A percentile compares a stretch with the other conserved stretches of the same genome.
Conservation (phyloP, 2,329 filamentous ascomycete genomes). For the Stagonosporopsis rhizophila region DNA sequence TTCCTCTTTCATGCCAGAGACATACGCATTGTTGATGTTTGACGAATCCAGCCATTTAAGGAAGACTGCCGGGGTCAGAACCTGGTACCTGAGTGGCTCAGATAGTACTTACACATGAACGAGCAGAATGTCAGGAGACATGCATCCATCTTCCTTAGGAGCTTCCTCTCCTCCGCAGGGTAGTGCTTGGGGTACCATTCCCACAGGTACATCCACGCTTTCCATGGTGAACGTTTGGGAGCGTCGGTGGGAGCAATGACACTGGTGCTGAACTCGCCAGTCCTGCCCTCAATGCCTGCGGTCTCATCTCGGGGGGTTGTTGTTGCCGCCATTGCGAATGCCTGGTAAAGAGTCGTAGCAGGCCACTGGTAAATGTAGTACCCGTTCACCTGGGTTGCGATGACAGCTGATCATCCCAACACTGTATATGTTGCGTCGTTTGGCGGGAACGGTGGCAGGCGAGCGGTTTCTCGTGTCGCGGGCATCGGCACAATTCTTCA, state of each 20-base stretch:
- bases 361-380: slow-evolving; percentile 6
- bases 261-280: slow-evolving; percentile 34
- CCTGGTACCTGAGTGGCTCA: neutral
- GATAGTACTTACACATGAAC: slow-evolving; percentile 45
- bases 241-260: slow-evolving; percentile 45
- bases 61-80: slow-evolving; percentile 38
- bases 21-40: slow-evolving; percentile 56
- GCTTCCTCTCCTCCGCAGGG: slow-evolving; percentile 42
- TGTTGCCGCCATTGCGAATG: slow-evolving; percentile 23
- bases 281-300: slow-evolving; percentile 25
- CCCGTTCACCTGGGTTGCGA: slow-evolving; percentile 13
- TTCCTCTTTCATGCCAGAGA: slow-evolving; percentile 47
- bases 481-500: slow-evolving; percentile 37
- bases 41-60: slow-evolving; percentile 49
- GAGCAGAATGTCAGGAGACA: slow-evolving; percentile 48
- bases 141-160: slow-evolving; percentile 47
- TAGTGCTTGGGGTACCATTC: slow-evolving; percentile 50
- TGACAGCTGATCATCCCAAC: slow-evolving; percentile 14
- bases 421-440: slow-evolving; percentile 24
- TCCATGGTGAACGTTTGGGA: slow-evolving; percentile 48
- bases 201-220: slow-evolving; percentile 49
- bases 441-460: slow-evolving; percentile 23
- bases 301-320: slow-evolving; percentile 35
- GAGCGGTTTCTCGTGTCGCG: slow-evolving; percentile 20
- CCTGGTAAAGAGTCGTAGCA: slow-evolving; percentile 7